A percentile compares a stretch with the other conserved stretches of the same genome.
phyloP scores from a whole-genome alignment of 352 stramenopile genomes.

The Pythium brassicae region DNA sequence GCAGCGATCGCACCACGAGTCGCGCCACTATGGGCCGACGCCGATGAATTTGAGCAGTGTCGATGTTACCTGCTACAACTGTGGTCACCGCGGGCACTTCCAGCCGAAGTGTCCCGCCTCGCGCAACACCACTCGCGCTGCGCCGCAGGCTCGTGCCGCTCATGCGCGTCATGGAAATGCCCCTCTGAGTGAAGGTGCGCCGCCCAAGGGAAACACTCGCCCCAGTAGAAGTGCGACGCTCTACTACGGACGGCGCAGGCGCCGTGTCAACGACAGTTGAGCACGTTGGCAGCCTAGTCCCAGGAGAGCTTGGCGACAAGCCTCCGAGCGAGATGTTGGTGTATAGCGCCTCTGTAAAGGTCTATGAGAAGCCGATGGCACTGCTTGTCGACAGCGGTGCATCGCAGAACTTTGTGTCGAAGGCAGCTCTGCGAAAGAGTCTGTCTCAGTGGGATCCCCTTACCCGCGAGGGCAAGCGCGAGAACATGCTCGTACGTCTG shows the following conservation, averaged over 20 bases:
- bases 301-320: background rate
- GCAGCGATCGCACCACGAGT: no score
- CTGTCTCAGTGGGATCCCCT: background rate
- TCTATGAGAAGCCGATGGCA: background rate
- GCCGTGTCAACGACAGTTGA: background rate
- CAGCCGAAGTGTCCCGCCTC: no score
- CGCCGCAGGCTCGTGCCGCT: no score
- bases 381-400: conserved; percentile 2
- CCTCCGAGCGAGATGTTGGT: conserved; percentile 2
- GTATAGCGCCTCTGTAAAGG: conserved; percentile 4
- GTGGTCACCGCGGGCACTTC: no score
- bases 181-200: no score
- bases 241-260: background rate
- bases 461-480: background rate
- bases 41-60: no score
- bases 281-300: conserved; percentile 3
- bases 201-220: background rate
- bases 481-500: background rate
- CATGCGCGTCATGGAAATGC: no score
- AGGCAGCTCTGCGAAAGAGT: background rate
- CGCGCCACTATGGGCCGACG: no score
- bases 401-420: conserved; percentile 4
- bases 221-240: background rate
- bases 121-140: no score
- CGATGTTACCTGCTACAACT: no score